phyloP scores from a whole-genome alignment of 352 stramenopile genomes.

The Globisporangium lucens region DNA sequence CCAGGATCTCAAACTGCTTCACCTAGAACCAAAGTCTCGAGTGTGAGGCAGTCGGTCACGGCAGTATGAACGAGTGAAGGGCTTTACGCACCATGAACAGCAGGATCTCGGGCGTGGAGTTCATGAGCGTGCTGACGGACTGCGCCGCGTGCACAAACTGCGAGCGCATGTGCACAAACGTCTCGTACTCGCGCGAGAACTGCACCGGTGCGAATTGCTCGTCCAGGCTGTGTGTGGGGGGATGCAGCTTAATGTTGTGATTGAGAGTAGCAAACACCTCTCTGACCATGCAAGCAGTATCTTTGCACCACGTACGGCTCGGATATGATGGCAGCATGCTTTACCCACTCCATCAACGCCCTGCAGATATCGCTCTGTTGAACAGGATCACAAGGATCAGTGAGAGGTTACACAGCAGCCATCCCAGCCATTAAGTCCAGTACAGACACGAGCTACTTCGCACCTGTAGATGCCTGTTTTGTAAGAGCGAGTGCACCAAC shows the following conservation, averaged over 20 bases:
- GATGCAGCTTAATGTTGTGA: no score
- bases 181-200: constrained; percentile 51
- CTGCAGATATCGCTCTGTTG: constrained; percentile 37
- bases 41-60: not conserved
- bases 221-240: constrained; percentile 19
- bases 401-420: not conserved
- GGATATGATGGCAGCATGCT: constrained; percentile 30
- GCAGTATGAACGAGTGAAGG: not conserved
- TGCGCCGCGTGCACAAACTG: constrained; percentile 45
- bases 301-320: constrained; percentile 30
- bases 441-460: not conserved
- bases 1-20: constrained; percentile 36
- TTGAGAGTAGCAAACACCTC: no score
- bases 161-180: constrained; percentile 48
- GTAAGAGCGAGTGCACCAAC: constrained; percentile 47
- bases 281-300: not conserved
- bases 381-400: not conserved
- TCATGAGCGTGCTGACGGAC: constrained; percentile 49
- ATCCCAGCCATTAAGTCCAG: not conserved
- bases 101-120: constrained; percentile 38
- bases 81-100: constrained; percentile 31
- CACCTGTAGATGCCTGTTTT: constrained; percentile 34
- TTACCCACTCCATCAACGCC: constrained; percentile 32
- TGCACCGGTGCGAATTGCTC: constrained; percentile 29
- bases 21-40: constrained; percentile 20